phyloP scores from a whole-genome alignment of 176 grass and related monocot genomes.

The Tillandsia fasciculata region DNA sequence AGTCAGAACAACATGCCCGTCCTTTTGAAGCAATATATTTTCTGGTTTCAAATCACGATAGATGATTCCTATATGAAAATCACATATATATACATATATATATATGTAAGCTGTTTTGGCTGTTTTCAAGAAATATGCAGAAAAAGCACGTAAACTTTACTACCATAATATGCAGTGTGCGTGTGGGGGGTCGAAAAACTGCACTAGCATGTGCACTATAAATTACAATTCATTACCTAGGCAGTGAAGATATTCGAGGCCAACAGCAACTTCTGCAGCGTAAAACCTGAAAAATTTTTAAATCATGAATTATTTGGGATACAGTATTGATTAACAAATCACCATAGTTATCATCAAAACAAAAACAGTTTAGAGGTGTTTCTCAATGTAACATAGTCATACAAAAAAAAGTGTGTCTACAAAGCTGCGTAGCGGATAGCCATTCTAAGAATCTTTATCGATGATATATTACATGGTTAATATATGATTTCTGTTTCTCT shows the following conservation, averaged over 20 bases:
- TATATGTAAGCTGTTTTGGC: no score
- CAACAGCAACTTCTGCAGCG: conserved; percentile 78
- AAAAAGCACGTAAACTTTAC: not conserved
- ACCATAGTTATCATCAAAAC: not conserved
- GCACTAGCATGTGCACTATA: conserved; percentile 7
- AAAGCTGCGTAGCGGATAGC: no score
- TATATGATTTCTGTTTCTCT: no score
- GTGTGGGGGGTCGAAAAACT: not conserved
- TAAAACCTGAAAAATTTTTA: conserved; percentile 69
- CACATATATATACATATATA: not conserved
- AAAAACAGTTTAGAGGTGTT: not conserved
- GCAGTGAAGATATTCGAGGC: conserved; percentile 94
- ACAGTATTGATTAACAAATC: not conserved
- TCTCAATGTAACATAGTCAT: not conserved
- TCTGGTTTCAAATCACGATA: conserved; percentile 98
- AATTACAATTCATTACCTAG: conserved; percentile 39
- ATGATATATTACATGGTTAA: no score
- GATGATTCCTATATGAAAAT: conserved; percentile 71
- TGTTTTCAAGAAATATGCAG: not conserved
- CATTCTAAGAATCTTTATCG: no score
- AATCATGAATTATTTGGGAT: not conserved
- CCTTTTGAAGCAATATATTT: conserved; percentile 84
- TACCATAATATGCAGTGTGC: not conserved
- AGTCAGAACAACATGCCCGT: conserved; percentile 82
- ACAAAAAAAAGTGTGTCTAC: not conserved